Conservation (phyloP, 2,329 filamentous ascomycete species). For the Escovopsis sp. region DNA sequence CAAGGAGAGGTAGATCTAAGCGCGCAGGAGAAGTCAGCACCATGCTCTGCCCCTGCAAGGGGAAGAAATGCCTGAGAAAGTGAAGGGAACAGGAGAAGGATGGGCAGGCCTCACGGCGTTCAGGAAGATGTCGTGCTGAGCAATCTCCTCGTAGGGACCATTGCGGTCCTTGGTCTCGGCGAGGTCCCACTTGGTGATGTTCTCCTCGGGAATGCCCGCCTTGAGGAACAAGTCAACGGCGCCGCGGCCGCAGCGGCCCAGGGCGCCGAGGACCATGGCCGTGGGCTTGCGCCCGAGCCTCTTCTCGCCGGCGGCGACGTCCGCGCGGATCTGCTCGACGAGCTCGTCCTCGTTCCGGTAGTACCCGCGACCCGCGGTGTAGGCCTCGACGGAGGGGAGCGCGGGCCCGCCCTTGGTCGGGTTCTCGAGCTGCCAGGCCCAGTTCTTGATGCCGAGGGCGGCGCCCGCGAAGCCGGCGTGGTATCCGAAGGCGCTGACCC, state of each 20-base stretch:
- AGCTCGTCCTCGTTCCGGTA: slow-evolving; percentile 57
- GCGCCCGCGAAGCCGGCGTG: slow-evolving; percentile 63
- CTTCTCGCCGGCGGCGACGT: slow-evolving; percentile 54
- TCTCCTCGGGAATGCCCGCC: slow-evolving; percentile 37
- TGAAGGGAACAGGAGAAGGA: too few species aligned
- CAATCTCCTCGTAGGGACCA: slow-evolving; percentile 67
- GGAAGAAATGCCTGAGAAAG: background rate
- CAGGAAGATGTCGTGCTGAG: slow-evolving; percentile 60
- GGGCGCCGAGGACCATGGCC: slow-evolving; percentile 70
- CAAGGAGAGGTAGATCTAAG: slow-evolving; percentile 65
- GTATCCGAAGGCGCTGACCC: slow-evolving; percentile 59
- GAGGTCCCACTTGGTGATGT: slow-evolving; percentile 52
- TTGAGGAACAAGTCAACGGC: slow-evolving; percentile 66
- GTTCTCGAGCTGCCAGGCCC: slow-evolving; percentile 68
- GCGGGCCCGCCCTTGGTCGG: slow-evolving; percentile 30
- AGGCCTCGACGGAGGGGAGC: slow-evolving; percentile 33
- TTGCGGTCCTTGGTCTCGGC: slow-evolving; percentile 51
- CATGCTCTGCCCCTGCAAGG: background rate
- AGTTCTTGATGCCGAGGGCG: slow-evolving; percentile 61
- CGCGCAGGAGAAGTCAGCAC: slow-evolving; percentile 4
- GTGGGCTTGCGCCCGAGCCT: slow-evolving; percentile 53
- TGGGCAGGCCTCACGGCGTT: slow-evolving; percentile 32
- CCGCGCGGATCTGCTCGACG: slow-evolving; percentile 18
- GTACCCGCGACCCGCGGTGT: slow-evolving; percentile 34
- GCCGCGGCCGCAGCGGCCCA: slow-evolving; percentile 72